Evolutionary conservation across 306 rosid genomes (phyloP).

Genomic region (Neltuma alba): DNA sequence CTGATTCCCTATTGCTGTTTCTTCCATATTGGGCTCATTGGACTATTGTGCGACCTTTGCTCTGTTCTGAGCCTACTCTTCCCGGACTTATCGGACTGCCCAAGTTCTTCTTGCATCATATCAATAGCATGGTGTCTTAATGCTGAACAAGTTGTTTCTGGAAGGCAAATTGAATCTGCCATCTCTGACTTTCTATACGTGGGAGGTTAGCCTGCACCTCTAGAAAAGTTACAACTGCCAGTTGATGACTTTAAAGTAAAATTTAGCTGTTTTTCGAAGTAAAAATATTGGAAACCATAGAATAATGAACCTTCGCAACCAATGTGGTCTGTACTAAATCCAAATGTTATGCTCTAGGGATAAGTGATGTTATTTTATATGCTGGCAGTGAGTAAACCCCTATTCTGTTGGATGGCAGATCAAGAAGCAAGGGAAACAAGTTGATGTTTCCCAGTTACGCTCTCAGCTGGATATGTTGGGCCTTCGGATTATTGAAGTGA

Average conservation of each 20-base stretch:
- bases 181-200: background rate
- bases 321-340: conserved; percentile 17
- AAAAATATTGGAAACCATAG: background rate
- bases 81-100: background rate
- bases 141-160: background rate
- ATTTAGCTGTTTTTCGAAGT: conserved; percentile 18
- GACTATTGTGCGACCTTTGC: background rate
- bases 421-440: conserved; percentile 64
- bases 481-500: conserved; percentile 69
- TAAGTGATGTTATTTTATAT: conserved; percentile 7
- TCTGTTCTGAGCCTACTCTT: background rate
- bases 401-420: conserved; percentile 46
- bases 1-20: background rate
- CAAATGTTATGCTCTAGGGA: conserved; percentile 18
- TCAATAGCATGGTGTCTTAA: background rate
- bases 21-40: background rate
- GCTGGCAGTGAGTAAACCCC: background rate
- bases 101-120: background rate
- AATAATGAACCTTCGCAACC: background rate
- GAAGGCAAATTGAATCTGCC: conserved; percentile 16
- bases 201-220: background rate
- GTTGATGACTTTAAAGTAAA: conserved; percentile 3
- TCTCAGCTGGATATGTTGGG: conserved; percentile 72
- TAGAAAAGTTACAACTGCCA: background rate
- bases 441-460: conserved; percentile 58